These are phyloP conservation scores for Fonsecaea nubica DNA, from an alignment of 2,329 filamentous ascomycete species.

Conservation along the genomic window DNA sequence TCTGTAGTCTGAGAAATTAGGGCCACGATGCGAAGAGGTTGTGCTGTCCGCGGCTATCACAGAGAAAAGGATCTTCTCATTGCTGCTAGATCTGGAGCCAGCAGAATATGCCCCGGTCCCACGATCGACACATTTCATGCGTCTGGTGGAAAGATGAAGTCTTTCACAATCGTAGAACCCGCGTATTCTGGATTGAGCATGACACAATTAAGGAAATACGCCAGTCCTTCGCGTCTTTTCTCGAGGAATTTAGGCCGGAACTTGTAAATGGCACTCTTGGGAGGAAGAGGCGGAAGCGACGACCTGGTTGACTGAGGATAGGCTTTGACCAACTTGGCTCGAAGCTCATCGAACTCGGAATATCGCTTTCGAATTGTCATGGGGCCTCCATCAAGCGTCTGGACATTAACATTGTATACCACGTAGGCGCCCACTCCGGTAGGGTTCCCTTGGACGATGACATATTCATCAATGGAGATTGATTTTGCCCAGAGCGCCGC, in stretches of 20 bases:
- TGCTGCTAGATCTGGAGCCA: background rate
- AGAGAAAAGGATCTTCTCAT: background rate
- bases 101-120: background rate
- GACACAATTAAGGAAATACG: conserved; percentile 94
- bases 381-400: conserved; percentile 73
- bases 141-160: conserved; percentile 72
- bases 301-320: conserved; percentile 79
- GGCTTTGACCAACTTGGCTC: conserved; percentile 73
- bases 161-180: conserved; percentile 85
- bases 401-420: conserved; percentile 88
- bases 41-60: background rate
- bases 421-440: conserved; percentile 81
- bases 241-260: conserved; percentile 87
- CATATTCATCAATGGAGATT: conserved; percentile 67
- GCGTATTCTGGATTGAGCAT: conserved; percentile 93
- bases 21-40: conserved; percentile 26
- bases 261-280: conserved; percentile 83
- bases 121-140: conserved; percentile 34
- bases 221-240: conserved; percentile 77
- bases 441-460: conserved; percentile 61
- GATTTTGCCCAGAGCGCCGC: conserved; percentile 67
- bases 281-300: conserved; percentile 79
- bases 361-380: conserved; percentile 72
- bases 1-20: conserved; percentile 68
- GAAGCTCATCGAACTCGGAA: conserved; percentile 89